Conservation (phyloP, 768 basidiomycete species). For the Boletus reticuloceps region DNA sequence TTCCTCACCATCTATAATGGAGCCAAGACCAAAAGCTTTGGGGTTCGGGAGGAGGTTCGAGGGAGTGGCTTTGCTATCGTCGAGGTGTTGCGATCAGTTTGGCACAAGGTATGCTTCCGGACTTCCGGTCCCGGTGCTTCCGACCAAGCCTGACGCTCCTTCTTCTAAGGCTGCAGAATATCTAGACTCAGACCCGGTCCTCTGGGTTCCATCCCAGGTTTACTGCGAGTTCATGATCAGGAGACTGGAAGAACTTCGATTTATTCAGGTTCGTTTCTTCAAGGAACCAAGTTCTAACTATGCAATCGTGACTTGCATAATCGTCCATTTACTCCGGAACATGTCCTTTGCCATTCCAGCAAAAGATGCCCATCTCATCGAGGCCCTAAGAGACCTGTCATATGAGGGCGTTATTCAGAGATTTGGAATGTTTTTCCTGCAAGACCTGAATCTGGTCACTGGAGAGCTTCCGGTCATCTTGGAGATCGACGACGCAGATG, state of each 20-base stretch:
- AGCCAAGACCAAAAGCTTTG: too few species aligned
- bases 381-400: conserved; percentile 1
- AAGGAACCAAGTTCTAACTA: conserved; percentile 1
- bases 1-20: too few species aligned
- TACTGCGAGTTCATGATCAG: conserved; percentile 1
- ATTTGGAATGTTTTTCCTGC: conserved; percentile 6
- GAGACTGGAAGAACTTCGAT: conserved; percentile 1
- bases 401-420: conserved; percentile 1
- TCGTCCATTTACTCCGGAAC: conserved; percentile 1
- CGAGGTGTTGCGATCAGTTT: too few species aligned
- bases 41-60: too few species aligned
- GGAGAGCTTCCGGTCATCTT: background rate
- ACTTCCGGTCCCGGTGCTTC: background rate
- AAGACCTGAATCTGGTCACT: conserved; percentile 3
- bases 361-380: background rate
- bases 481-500: background rate
- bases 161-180: conserved; percentile 4
- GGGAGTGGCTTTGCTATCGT: too few species aligned
- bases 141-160: background rate
- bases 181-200: background rate
- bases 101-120: too few species aligned
- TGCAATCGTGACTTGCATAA: conserved; percentile 7
- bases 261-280: background rate
- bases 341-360: background rate
- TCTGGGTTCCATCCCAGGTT: conserved; percentile 2